Evolutionary conservation across 2,329 filamentous ascomycete species (phyloP).

Genomic region (Westerdykella sp.): DNA sequence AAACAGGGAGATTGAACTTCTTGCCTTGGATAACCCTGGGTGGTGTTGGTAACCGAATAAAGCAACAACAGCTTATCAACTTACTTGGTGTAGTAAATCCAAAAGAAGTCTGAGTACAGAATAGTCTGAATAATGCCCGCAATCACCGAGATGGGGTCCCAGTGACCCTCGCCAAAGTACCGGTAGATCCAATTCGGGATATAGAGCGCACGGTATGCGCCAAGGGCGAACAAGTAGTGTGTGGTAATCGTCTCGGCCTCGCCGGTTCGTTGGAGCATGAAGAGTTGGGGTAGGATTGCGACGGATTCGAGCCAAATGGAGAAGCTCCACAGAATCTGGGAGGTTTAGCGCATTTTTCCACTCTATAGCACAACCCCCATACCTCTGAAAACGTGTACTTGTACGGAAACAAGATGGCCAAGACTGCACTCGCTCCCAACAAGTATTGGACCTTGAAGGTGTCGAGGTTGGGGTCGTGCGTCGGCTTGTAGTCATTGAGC

Average conservation of each 20-base stretch:
- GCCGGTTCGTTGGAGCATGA: slow-evolving; percentile 95
- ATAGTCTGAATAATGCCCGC: slow-evolving; percentile 91
- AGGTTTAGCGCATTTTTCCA: slow-evolving; percentile 6
- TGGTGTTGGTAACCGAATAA: slow-evolving; percentile 8
- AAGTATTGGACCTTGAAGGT: slow-evolving; percentile 97
- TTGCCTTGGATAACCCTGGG: slow-evolving; percentile 48
- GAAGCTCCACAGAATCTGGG: slow-evolving; percentile 88
- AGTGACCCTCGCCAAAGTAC: slow-evolving; percentile 66
- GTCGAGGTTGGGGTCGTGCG: slow-evolving; percentile 92
- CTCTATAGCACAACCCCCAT: slow-evolving; percentile 13
- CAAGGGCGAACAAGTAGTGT: slow-evolving; percentile 92
- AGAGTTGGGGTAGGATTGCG: slow-evolving; percentile 92
- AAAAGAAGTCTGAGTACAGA: slow-evolving; percentile 98
- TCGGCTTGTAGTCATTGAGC: slow-evolving; percentile 95
- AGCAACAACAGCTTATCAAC: slow-evolving; percentile 19
- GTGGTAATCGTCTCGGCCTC: slow-evolving; percentile 99
- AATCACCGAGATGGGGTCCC: slow-evolving; percentile 79
- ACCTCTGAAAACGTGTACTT: slow-evolving; percentile 70
- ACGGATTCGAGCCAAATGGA: slow-evolving; percentile 97
- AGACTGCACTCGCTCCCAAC: slow-evolving; percentile 68
- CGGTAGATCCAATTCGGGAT: slow-evolving; percentile 98
- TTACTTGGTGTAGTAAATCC: slow-evolving; percentile 96
- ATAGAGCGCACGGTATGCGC: slow-evolving; percentile 85
- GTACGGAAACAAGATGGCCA: slow-evolving; percentile 80
- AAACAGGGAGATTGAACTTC: slow-evolving; percentile 51